phyloP scores from a whole-genome alignment of 371 early-diverging fungal genomes.

The Mucor lusitanicus region DNA sequence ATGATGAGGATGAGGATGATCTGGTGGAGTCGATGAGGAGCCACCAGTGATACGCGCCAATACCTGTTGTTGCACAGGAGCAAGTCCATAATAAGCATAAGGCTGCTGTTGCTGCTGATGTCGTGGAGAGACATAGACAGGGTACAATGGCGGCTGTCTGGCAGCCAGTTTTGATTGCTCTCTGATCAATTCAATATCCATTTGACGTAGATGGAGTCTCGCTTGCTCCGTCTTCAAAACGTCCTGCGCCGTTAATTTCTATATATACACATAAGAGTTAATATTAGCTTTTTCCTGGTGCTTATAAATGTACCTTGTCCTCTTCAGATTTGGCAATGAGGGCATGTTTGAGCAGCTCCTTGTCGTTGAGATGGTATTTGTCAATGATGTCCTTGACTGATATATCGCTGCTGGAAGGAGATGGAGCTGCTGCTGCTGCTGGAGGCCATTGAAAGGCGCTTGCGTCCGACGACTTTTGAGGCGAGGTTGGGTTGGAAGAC shows the following conservation, averaged over 20 bases:
- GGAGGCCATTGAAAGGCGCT: constrained; percentile 38
- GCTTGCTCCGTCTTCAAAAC: constrained; percentile 40
- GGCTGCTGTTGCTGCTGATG: not conserved
- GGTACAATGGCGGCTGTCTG: constrained; percentile 1
- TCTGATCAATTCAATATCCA: constrained; percentile 40
- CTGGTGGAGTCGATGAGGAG: constrained; percentile 2
- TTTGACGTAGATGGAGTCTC: constrained; percentile 31
- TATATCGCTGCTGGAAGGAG: constrained; percentile 17
- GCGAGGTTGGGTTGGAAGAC: constrained; percentile 6
- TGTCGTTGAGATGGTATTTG: constrained; percentile 35
- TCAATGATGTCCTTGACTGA: constrained; percentile 51
- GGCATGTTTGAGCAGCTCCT: constrained; percentile 44
- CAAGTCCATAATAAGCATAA: constrained; percentile 2
- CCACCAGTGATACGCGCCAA: constrained; percentile 39
- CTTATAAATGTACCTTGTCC: constrained; percentile 43
- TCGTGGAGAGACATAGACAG: not conserved
- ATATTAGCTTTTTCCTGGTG: not conserved
- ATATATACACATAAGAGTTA: not conserved
- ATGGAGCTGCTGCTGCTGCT: constrained; percentile 1
- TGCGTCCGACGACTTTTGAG: constrained; percentile 8
- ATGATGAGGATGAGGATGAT: too few species aligned
- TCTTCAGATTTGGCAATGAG: constrained; percentile 54
- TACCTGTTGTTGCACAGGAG: constrained; percentile 33
- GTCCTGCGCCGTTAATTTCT: constrained; percentile 44
- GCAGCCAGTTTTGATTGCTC: constrained; percentile 22